Evolutionary conservation across 208 protist species (phyloP), one percentile per base, ranked within the genome.

Genomic region (Acanthamoeba royreba): DNA sequence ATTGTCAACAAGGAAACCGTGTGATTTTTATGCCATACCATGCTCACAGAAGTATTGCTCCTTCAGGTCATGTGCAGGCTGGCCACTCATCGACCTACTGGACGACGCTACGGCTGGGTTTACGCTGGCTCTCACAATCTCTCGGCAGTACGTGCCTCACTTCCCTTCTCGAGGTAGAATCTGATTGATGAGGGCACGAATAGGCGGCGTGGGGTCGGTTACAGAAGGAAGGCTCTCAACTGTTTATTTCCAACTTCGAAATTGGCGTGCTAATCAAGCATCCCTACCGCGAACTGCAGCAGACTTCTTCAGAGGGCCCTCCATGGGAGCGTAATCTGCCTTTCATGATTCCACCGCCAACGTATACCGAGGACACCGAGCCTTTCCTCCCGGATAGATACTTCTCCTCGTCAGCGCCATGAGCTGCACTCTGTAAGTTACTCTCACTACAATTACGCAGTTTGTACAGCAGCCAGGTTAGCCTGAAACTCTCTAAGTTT

Each of bases 61-160:
- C 13, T 33, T 0, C 31, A 53, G 74, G 38, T 55, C 5, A 33
- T 55, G 74, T 85, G 45, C 22, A 4, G 74, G 74, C 43, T 85
- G 74, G 74, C 45, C 13, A 74, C 61, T 13, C 28, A 74, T 35
- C 28, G 31, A 17, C 13, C 49, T 19, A 33, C 61, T 28, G 61
- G 61, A 28, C 61, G 61, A 38, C 74, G 89, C 69, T 95, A 89
- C 53, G 93, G 93, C 63, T 95, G 87, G 87, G n/a, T 95, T 0
- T 95, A 95, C 63, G 31, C 81, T 2, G 93, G 93, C 25, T 92
- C 81, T 17, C 93, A 95, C 61, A 95, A 95, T 17, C 49, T 95
- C 38, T 95, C 93, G 28, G 33, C 40, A 35, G 92, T 94, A 43
- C 52, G 74, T 81, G 28, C 46, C 33, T 15, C 3, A 35, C 4